Evolutionary conservation across 805 yeast species (phyloP), one percentile per base, ranked within the genome.

Genomic region (Myxozyma lipomycoides): DNA sequence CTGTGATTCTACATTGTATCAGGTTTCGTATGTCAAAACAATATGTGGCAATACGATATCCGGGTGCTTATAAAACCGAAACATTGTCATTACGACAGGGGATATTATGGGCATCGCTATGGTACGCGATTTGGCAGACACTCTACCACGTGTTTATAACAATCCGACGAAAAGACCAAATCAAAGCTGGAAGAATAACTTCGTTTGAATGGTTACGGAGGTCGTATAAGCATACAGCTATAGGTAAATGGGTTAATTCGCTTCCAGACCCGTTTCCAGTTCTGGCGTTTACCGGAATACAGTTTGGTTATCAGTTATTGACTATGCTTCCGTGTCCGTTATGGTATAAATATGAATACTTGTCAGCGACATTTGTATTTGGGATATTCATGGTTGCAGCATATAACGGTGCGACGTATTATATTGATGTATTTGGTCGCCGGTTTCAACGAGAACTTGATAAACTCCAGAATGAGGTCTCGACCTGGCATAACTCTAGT

Each of bases 321-420:
- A 86, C 98, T 10, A 91, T 91, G 98, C 69, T 82, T 43, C 75
- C 88, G 3, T 87, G 96, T 62, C 95, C 96, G 0, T 65, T 93
- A n/a, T 86, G 95, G 84, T 86, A 86, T 68, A 73, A 76, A 40
- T 78, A 82, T 65, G 82, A 83, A 61, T 68, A 70, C 40, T 78
- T 86, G 1, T 86, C 93, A 23, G 78, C 83, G 0, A 58, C 74
- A 0, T 90, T 89, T 63, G 75, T 91, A 56, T 68, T 79, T 1
- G 74, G 77, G 45, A 86, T 91, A n/a, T 89, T 90, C 60, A 66
- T 82, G 41, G 76, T 79, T 66, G 95, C 98, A 1, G 75, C 89
- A 38, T 88, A 84, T 66, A 90, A 93, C 59, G 98, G 98, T 25
- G 98, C 98, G 1, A 87, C 95, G 0, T 91, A 87, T 65, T 91